Evolutionary conservation across 352 stramenopile genomes (phyloP).

Genomic region (Aphanomyces invadans): DNA sequence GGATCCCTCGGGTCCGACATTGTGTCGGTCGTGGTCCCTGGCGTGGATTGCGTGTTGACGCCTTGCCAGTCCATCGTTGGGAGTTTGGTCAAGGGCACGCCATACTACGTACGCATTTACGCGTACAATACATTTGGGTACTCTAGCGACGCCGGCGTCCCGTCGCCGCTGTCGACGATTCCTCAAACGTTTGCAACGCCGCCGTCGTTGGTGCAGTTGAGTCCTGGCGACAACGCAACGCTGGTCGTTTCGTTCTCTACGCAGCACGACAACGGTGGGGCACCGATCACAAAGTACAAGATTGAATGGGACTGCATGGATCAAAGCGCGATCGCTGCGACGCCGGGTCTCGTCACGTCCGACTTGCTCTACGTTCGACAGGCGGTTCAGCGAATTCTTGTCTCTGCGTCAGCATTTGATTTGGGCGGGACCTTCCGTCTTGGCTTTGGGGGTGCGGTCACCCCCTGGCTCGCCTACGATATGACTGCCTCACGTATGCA

Average conservation of each 20-base stretch:
- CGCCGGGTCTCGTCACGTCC: conserved; percentile 33
- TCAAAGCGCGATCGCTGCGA: conserved; percentile 42
- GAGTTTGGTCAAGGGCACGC: conserved; percentile 53
- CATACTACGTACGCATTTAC: conserved; percentile 89
- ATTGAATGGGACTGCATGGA: conserved; percentile 92
- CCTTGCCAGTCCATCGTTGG: conserved; percentile 81
- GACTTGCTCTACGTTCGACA: conserved; percentile 71
- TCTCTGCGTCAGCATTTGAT: conserved; percentile 72
- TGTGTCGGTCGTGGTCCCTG: conserved; percentile 56
- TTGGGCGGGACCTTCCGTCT: conserved; percentile 84
- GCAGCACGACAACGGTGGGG: conserved; percentile 69
- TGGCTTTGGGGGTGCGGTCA: conserved; percentile 58
- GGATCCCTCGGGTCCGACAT: conserved; percentile 71
- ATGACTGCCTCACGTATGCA: conserved; percentile 74
- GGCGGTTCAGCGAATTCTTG: conserved; percentile 85
- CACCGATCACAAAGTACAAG: conserved; percentile 77
- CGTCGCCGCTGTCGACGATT: conserved; percentile 53
- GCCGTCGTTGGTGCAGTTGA: conserved; percentile 44
- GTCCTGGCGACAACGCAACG: conserved; percentile 33
- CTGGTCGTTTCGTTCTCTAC: conserved; percentile 77
- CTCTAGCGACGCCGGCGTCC: conserved; percentile 54
- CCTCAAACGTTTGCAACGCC: conserved; percentile 71
- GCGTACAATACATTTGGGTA: conserved; percentile 91
- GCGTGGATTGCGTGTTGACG: conserved; percentile 65
- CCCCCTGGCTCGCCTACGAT: conserved; percentile 59